A percentile compares a stretch with the other conserved stretches of the same genome.
These are phyloP conservation scores for Cephalotrichum gorgonifer DNA, from an alignment of 2,329 filamentous ascomycete species.

Conservation along the genomic window DNA sequence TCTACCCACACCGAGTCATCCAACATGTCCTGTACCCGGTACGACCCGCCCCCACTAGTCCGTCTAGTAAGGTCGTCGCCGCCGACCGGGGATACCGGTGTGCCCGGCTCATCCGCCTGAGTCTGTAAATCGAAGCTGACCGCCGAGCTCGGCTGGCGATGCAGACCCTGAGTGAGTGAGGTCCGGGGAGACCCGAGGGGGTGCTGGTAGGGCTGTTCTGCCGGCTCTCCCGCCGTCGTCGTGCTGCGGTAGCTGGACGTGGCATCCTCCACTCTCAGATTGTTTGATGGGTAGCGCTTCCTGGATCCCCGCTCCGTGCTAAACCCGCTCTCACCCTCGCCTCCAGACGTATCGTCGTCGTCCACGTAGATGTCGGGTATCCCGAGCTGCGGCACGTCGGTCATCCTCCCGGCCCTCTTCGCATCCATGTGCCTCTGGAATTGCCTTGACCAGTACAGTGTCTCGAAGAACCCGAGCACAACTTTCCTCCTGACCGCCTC, in stretches of 20 bases:
- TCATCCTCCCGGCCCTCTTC: constrained; percentile 68
- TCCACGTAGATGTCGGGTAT: constrained; percentile 89
- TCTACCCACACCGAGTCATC: constrained; percentile 90
- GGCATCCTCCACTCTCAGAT: constrained; percentile 18
- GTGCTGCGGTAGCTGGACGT: constrained; percentile 21
- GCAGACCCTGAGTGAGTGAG: constrained; percentile 27
- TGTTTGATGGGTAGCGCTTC: constrained; percentile 12
- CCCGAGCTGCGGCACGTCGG: constrained; percentile 64
- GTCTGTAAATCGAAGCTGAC: constrained; percentile 51
- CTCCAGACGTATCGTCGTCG: constrained; percentile 46
- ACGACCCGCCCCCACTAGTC: constrained; percentile 1
- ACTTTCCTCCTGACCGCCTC: constrained; percentile 85
- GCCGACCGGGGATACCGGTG: constrained; percentile 6
- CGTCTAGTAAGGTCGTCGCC: constrained; percentile 5
- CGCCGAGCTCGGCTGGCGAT: constrained; percentile 36
- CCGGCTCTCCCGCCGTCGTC: constrained; percentile 16
- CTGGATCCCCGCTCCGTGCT: not conserved
- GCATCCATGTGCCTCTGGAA: constrained; percentile 68
- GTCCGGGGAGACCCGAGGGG: constrained; percentile 44
- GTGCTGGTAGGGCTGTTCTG: constrained; percentile 31
- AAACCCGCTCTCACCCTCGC: not conserved
- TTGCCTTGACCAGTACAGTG: constrained; percentile 72
- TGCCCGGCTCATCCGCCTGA: constrained; percentile 16
- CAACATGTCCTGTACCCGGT: constrained; percentile 70
- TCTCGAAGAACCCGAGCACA: constrained; percentile 93